phyloP scores from a whole-genome alignment of 192 early-diverging fungal species.

The Coemansia sp. region DNA sequence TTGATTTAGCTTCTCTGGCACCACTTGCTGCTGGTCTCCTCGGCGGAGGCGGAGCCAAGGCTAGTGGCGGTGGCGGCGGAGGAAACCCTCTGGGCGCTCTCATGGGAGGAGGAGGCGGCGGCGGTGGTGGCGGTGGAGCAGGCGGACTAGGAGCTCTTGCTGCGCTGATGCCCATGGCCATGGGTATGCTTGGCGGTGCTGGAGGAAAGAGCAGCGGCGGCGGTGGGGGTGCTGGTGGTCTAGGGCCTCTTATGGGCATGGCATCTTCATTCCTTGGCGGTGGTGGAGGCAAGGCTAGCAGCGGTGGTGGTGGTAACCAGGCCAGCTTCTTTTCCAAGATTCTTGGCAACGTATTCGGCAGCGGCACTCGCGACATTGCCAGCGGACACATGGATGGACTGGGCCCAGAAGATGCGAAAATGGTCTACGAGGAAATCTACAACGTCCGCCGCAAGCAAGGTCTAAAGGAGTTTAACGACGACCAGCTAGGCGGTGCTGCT shows the following conservation, averaged over 20 bases:
- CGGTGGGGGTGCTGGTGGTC: conserved; percentile 31
- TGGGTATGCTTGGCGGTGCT: conserved; percentile 38
- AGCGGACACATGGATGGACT: conserved; percentile 30
- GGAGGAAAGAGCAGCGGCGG: conserved; percentile 22
- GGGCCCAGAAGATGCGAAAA: conserved; percentile 23
- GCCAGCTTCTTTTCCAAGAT: conserved; percentile 49
- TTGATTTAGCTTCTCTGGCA: conserved; percentile 41
- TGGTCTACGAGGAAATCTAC: conserved; percentile 35
- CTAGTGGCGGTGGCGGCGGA: background rate
- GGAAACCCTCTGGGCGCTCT: conserved; percentile 9
- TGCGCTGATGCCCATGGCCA: conserved; percentile 41
- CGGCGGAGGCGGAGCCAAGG: conserved; percentile 30
- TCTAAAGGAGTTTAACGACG: conserved; percentile 13
- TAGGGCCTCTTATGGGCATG: conserved; percentile 43
- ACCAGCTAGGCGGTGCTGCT: conserved; percentile 52
- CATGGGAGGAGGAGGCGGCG: conserved; percentile 6
- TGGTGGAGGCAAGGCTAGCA: conserved; percentile 5
- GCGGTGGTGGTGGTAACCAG: conserved; percentile 22
- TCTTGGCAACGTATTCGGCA: conserved; percentile 49
- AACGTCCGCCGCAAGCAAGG: background rate
- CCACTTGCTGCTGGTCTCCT: conserved; percentile 37
- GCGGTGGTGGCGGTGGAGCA: conserved; percentile 26
- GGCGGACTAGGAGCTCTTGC: conserved; percentile 45
- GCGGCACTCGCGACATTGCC: conserved; percentile 42
- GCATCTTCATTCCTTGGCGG: conserved; percentile 48